These are phyloP conservation scores for Rhizopogon vulgaris DNA, from an alignment of 768 basidiomycete genomes.

Conservation along the genomic window DNA sequence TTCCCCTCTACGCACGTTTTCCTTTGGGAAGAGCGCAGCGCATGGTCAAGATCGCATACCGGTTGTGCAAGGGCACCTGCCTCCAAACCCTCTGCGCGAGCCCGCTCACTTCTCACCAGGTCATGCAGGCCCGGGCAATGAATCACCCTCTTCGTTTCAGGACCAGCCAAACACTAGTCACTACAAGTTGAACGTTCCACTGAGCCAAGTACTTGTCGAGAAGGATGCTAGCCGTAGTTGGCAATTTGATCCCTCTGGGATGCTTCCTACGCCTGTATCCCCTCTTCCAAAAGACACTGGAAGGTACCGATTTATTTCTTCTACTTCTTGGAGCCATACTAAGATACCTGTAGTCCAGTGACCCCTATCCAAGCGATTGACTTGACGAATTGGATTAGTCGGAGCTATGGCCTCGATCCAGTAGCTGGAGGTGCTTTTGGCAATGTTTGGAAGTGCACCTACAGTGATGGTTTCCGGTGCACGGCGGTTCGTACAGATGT, in stretches of 20 bases:
- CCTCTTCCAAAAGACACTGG: not conserved
- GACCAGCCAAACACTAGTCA: not conserved
- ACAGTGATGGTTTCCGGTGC: not conserved
- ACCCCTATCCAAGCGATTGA: not conserved
- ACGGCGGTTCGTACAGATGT: not conserved
- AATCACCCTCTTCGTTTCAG: not conserved
- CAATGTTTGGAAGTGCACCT: slow-evolving; percentile 8
- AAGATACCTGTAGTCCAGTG: not conserved
- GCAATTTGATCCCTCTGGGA: not conserved
- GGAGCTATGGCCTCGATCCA: not conserved
- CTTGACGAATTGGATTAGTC: not conserved
- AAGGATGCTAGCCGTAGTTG: not conserved
- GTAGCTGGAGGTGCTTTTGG: slow-evolving; percentile 4
- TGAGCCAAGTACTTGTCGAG: not conserved
- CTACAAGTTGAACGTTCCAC: not conserved
- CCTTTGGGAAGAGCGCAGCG: no score
- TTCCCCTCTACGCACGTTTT: not conserved
- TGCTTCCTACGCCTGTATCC: not conserved
- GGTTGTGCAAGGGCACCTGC: not conserved
- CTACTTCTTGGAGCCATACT: not conserved
- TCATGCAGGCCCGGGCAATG: not conserved
- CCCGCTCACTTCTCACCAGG: no score
- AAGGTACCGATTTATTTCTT: not conserved
- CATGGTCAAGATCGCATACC: not conserved
- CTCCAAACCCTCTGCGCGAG: not conserved